Evolutionary conservation across 2,329 filamentous ascomycete genomes (phyloP).

Genomic region (Coniella vitis): DNA sequence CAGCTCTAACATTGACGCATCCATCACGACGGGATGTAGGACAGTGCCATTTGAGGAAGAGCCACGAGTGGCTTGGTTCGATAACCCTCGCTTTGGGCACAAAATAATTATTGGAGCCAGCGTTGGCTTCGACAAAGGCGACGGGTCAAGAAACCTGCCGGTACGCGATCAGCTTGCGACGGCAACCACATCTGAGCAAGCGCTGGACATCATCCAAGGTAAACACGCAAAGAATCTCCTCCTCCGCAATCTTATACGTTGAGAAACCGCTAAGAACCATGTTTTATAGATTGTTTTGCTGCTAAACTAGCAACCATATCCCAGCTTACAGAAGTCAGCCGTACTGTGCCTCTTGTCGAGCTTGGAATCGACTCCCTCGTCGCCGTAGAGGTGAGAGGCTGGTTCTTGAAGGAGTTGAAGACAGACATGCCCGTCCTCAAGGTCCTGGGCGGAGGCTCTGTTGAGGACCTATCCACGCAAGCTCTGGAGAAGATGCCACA

Average conservation of each 20-base stretch:
- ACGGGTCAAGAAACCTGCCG: background rate
- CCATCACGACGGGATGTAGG: background rate
- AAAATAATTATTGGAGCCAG: background rate
- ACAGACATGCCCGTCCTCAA: slow-evolving; percentile 37
- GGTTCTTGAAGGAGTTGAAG: slow-evolving; percentile 36
- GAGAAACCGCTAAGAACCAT: too few relatives aligned
- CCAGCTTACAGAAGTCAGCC: background rate
- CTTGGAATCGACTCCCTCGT: slow-evolving; percentile 21
- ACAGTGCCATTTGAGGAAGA: background rate
- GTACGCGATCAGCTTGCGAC: background rate
- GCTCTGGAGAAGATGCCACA: background rate
- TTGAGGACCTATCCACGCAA: background rate
- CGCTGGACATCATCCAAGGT: background rate
- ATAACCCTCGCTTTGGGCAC: background rate
- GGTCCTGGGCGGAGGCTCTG: slow-evolving; percentile 24
- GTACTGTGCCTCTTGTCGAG: slow-evolving; percentile 8
- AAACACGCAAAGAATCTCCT: too few relatives aligned
- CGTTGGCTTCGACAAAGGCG: background rate
- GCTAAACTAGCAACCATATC: background rate
- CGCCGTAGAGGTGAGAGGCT: slow-evolving; percentile 30
- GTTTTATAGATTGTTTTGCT: background rate
- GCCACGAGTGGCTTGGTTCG: background rate
- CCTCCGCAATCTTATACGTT: too few relatives aligned
- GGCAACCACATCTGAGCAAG: background rate
- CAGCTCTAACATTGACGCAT: background rate